A percentile compares a stretch with the other conserved stretches of the same genome.
These are phyloP conservation scores for Lactarius trivialis DNA, from an alignment of 768 basidiomycete genomes.

Conservation along the genomic window DNA sequence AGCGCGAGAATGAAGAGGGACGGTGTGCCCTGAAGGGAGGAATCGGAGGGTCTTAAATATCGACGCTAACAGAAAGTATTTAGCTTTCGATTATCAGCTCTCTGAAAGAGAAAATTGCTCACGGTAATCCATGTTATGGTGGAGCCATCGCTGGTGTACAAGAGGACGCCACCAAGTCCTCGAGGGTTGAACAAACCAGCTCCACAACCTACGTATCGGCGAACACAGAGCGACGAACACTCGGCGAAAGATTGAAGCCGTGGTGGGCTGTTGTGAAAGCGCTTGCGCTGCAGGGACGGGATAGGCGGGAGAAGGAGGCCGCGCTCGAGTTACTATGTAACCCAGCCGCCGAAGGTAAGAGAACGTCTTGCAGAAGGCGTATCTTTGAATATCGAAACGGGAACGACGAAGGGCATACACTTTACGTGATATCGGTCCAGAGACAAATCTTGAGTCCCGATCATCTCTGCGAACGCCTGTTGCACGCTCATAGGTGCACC, in stretches of 20 bases:
- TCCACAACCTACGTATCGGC: slow-evolving; percentile 29
- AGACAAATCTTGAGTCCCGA: slow-evolving; percentile 69
- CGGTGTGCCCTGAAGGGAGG: slow-evolving; percentile 57
- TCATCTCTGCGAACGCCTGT: slow-evolving; percentile 82
- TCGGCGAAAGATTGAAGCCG: slow-evolving; percentile 31
- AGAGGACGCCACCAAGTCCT: slow-evolving; percentile 66
- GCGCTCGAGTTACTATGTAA: slow-evolving; percentile 78
- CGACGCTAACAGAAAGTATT: slow-evolving; percentile 39
- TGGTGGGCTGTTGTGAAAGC: slow-evolving; percentile 17
- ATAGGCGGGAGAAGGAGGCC: slow-evolving; percentile 50
- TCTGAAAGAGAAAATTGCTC: slow-evolving; percentile 24
- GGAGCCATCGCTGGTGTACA: slow-evolving; percentile 41
- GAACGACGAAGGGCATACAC: slow-evolving; percentile 16
- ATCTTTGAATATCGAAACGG: background rate
- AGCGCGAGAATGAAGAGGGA: slow-evolving; percentile 38
- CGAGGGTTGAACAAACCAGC: slow-evolving; percentile 27
- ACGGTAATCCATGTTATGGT: slow-evolving; percentile 50
- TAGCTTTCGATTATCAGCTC: background rate
- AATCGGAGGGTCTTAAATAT: slow-evolving; percentile 67
- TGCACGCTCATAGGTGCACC: slow-evolving; percentile 86
- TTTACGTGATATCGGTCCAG: slow-evolving; percentile 83
- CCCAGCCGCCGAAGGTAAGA: slow-evolving; percentile 89
- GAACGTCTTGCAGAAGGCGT: slow-evolving; percentile 56
- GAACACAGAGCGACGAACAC: slow-evolving; percentile 31
- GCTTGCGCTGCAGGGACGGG: slow-evolving; percentile 39